A percentile compares a stretch with the other conserved stretches of the same genome.
Conservation (phyloP, 2,329 filamentous ascomycete genomes). For the Aspergillus calidoustus region DNA sequence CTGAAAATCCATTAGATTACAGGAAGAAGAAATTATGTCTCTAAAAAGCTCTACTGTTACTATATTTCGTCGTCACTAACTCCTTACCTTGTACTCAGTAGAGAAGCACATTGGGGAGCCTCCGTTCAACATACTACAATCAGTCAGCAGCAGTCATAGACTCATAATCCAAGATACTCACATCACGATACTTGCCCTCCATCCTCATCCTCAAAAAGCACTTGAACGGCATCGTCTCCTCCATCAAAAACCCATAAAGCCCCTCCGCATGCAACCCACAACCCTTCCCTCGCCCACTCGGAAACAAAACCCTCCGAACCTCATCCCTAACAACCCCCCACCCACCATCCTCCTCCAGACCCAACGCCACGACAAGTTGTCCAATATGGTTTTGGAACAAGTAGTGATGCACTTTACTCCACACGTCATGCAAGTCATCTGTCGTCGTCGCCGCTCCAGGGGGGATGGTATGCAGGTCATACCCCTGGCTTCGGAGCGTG, state of each 20-base stretch:
- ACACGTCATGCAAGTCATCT: constrained; percentile 18
- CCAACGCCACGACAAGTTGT: constrained; percentile 16
- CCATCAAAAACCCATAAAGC: constrained; percentile 16
- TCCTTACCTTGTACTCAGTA: background rate
- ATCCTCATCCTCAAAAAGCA: constrained; percentile 24
- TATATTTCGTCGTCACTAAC: no score
- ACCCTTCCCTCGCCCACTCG: background rate
- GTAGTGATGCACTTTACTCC: constrained; percentile 21
- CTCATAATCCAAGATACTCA: background rate
- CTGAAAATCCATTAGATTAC: no score
- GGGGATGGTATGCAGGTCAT: background rate
- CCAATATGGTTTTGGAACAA: constrained; percentile 22
- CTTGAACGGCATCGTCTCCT: constrained; percentile 23
- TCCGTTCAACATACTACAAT: background rate
- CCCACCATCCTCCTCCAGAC: constrained; percentile 19
- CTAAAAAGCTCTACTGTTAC: no score
- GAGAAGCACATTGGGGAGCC: background rate
- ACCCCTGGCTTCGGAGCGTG: constrained; percentile 1
- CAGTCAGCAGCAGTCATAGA: background rate
- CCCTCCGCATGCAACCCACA: background rate
- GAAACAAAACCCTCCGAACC: constrained; percentile 3
- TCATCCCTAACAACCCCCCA: constrained; percentile 19
- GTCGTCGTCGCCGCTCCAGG: background rate
- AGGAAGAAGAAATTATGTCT: no score
- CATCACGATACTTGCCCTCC: constrained; percentile 9